Conservation (phyloP, 2,329 filamentous ascomycete species). For the Aspergillus ustus region DNA sequence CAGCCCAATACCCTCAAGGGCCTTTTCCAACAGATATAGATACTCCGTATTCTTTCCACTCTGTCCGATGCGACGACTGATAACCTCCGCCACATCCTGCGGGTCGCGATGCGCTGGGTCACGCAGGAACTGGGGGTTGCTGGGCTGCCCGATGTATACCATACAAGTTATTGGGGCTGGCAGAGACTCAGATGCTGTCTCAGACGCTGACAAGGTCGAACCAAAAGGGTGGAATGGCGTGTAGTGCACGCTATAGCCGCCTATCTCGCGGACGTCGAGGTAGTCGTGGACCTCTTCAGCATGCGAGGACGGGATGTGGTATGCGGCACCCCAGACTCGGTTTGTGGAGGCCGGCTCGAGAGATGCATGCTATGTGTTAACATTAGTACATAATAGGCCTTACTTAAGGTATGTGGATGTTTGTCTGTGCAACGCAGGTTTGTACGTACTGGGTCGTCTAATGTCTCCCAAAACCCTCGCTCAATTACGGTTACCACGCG, state of each 20-base stretch:
- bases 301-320: conserved; percentile 74
- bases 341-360: conserved; percentile 38
- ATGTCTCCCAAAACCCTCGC: conserved; percentile 76
- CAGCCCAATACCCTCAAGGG: conserved; percentile 71
- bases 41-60: conserved; percentile 93
- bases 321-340: conserved; percentile 89
- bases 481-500: conserved; percentile 93
- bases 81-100: conserved; percentile 77
- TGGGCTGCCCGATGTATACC: conserved; percentile 92
- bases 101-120: conserved; percentile 67
- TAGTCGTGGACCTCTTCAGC: conserved; percentile 85
- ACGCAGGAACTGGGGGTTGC: conserved; percentile 84
- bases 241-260: conserved; percentile 94
- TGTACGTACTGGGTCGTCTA: conserved; percentile 64
- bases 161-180: conserved; percentile 59
- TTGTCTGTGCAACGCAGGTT: not conserved
- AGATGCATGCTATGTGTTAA: conserved; percentile 36
- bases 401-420: not conserved
- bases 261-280: conserved; percentile 95
- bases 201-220: conserved; percentile 7
- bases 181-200: conserved; percentile 3
- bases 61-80: conserved; percentile 74
- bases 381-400: not conserved
- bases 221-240: conserved; percentile 75
- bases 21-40: conserved; percentile 76